Conservation (phyloP, 345 rosid species). For the Eucalyptus cladocalyx region DNA sequence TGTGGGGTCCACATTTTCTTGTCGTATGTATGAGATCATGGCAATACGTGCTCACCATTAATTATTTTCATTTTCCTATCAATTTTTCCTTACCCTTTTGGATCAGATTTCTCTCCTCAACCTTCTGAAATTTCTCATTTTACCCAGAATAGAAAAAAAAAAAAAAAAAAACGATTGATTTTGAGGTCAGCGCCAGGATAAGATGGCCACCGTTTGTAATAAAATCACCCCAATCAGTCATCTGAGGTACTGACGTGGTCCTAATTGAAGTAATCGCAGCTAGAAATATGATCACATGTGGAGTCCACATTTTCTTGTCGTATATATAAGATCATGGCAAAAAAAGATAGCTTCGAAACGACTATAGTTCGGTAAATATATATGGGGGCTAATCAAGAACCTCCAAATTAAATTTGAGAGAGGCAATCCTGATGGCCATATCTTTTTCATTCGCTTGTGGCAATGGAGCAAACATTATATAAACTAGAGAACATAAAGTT, state of each 20-base stretch:
- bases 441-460: not conserved
- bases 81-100: not conserved
- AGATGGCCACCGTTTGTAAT: not conserved
- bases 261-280: not conserved
- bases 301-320: not conserved
- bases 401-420: not conserved
- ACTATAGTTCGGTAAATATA: not conserved
- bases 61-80: not conserved
- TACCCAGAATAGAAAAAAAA: not conserved
- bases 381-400: not conserved
- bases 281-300: not conserved
- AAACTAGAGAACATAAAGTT: not conserved
- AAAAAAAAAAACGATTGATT: not conserved
- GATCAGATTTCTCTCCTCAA: not conserved
- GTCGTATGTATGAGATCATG: not conserved
- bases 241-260: not conserved
- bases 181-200: not conserved
- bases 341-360: not conserved
- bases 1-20: not conserved
- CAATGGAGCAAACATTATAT: not conserved
- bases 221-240: not conserved
- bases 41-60: not conserved
- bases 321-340: not conserved
- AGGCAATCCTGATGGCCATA: not conserved
- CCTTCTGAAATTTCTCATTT: not conserved